Base-by-base conservation (phyloP, 306 rosid genomes). In the Medicago lupulina region DNA sequence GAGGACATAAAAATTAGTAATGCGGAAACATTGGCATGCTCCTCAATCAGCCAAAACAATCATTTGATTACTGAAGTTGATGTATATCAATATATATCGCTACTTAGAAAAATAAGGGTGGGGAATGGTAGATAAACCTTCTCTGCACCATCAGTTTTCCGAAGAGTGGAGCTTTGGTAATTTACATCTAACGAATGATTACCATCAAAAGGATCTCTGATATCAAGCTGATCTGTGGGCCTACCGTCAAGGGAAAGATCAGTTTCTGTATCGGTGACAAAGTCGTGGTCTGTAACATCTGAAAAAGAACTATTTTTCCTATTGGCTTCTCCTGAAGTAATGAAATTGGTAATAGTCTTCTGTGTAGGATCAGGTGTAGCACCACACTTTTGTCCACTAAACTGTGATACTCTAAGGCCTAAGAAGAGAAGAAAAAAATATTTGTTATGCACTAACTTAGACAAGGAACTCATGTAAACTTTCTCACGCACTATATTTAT, bases 381-480 rank as follows among this genome's bases (percentile, higher is more conserved):
- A 76, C 79, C 84, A 66, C 25, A 74, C 80, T 76, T 81, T 40
- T 86, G 90, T 80, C 83, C 89, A 78, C 80, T 83, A 63, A 95
- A 87, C 25, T 92, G 96, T 36, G 98, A 92, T 77, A 92, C 74
- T 46, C 96, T 89, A 74, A 95, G 82, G 47, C 98, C 98, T 95
- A 85, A 79, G n/a, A 79, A 75, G 12, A 77, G 83, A 71, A 36
- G 40, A 13, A 46, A 70, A 74, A 31, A 49, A 53, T 43, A 9
- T 54, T 77, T 16, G 82, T 84, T 74, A 83, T 17, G 49, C 70
- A 17, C 70, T 31, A 76, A 65, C 41, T 60, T 55, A 15, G 50
- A 67, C 16, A 55, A 40, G 80, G 34, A 64, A 72, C 74, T 60
- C 76, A 46, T 61, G 60, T 73, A 41, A 71, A 70, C 12, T 67